Percentiles rank a stretch among this genome's conserved stretches.
These are phyloP conservation scores for Otatea glauca DNA, from an alignment of 176 grass and related monocot species.

Conservation along the genomic window DNA sequence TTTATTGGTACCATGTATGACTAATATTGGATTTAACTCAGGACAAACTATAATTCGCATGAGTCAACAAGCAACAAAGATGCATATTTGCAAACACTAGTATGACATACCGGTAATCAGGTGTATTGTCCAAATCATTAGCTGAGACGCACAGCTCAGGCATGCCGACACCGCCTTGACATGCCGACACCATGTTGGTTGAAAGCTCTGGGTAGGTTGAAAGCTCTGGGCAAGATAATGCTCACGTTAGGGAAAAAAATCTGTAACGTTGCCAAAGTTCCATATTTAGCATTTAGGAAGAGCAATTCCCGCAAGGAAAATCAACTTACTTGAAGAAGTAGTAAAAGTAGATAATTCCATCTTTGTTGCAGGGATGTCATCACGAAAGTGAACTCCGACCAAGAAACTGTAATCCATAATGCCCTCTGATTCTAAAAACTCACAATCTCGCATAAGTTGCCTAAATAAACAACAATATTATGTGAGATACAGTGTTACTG, in stretches of 20 bases:
- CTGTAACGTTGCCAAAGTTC: background rate
- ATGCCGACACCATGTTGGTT: conserved; percentile 50
- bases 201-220: conserved; percentile 58
- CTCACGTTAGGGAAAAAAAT: conserved; percentile 19
- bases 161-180: conserved; percentile 19
- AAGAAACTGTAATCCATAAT: too few species aligned
- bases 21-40: background rate
- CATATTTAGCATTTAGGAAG: background rate
- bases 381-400: too few species aligned
- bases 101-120: conserved; percentile 64
- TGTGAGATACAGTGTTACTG: too few species aligned
- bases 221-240: conserved; percentile 52
- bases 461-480: too few species aligned
- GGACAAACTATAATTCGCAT: background rate
- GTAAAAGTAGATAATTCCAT: too few species aligned
- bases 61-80: conserved; percentile 22
- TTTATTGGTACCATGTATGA: background rate
- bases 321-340: conserved; percentile 51
- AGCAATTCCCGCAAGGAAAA: background rate
- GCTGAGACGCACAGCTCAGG: conserved; percentile 48
- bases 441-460: too few species aligned
- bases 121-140: conserved; percentile 58
- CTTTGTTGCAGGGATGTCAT: too few species aligned
- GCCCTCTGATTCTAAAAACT: too few species aligned
- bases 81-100: background rate